Base-by-base conservation (phyloP, 192 early-diverging fungal genomes). In the Coemansia sp. region DNA sequence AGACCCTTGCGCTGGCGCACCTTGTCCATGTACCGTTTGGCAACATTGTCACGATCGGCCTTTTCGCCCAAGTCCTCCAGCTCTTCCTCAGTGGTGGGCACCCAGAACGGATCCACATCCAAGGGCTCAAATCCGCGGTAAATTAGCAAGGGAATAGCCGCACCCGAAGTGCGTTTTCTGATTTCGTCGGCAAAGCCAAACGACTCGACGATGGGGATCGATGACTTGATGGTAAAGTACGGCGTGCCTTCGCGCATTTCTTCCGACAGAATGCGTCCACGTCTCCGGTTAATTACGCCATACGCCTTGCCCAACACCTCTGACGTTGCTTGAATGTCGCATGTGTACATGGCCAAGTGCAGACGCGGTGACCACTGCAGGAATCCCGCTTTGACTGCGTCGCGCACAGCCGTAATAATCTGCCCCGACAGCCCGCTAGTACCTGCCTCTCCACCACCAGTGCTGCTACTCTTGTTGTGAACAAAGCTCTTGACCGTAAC, bases 121-220 rank as follows among this genome's bases (percentile, higher is more conserved):
- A 98, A 67, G 42, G 89, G 66, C 65, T 97, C 94, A 68, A 92
- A 99, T 3, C 95, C 94, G 33, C 81, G 85, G 75, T 97, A 99
- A 31, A 99, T 86, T 22, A 99, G 78, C 58, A 97, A 90, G 2
- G 97, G 97, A 53, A 84, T 90, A 8, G 97, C 97, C 0, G 90
- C 91, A 1, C 97, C 97, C 1, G 91, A 92, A 1, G 95, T 95
- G 56, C 89, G 80, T 66, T 93, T 99, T 19, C 97, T 85, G 23
- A 99, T 90, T 62, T 98, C 93, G 64, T 99, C 97, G 7, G 92
- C 85, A 73, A 99, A 97, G n/a, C 97, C 97, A 82, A 99, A 98
- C 42, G 88, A 90, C 66, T 99, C 97, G 22, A 99, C 83, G 13
- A 99, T 94, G 3, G 97, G 97, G 15, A 99, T 66, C 9, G 83